Percentiles rank a stretch among this genome's conserved stretches.
Evolutionary conservation across 495 filamentous ascomycete genomes (phyloP).

Genomic region (Penicillium longicatenatum): DNA sequence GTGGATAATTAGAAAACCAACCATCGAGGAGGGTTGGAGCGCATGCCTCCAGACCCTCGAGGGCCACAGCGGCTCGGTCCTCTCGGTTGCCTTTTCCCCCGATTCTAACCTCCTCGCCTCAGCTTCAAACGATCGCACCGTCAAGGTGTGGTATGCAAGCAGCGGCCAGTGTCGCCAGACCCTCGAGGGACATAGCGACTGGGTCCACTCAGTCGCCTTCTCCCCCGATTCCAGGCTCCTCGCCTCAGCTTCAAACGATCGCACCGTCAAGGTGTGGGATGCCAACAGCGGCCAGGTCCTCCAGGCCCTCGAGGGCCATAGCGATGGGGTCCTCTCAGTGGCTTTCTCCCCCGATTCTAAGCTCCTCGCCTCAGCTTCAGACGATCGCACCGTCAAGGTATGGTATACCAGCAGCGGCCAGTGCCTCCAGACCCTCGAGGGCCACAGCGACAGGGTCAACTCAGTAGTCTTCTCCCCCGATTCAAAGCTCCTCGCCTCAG

Average conservation of each 20-base stretch:
- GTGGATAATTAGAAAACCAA: not conserved
- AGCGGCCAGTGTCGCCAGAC: not conserved
- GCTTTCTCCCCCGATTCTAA: slow-evolving; percentile 1
- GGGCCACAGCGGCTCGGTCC: not conserved
- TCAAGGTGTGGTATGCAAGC: slow-evolving; percentile 3
- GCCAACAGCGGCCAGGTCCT: not conserved
- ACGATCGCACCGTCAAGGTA: not conserved
- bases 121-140: slow-evolving; percentile 7
- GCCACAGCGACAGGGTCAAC: too few relatives aligned
- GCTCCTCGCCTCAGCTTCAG: slow-evolving; percentile 11
- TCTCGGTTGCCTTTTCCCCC: too few relatives aligned
- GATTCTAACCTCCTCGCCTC: slow-evolving; percentile 1
- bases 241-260: slow-evolving; percentile 7
- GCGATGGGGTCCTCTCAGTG: too few relatives aligned
- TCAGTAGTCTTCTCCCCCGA: slow-evolving; percentile 10
- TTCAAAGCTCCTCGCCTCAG: slow-evolving; percentile 22
- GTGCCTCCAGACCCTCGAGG: slow-evolving; percentile 8
- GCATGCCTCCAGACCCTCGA: slow-evolving; percentile 4
- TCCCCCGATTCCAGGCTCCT: slow-evolving; percentile 2
- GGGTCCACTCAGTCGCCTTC: too few relatives aligned
- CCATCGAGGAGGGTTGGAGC: not conserved
- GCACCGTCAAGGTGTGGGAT: slow-evolving; percentile 2
- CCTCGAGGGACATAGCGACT: not conserved
- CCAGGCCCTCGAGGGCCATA: not conserved
- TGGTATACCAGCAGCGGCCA: slow-evolving; percentile 15